These are phyloP conservation scores for Kwoniella shivajii DNA, from an alignment of 1,284 basidiomycete species.

Conservation along the genomic window DNA sequence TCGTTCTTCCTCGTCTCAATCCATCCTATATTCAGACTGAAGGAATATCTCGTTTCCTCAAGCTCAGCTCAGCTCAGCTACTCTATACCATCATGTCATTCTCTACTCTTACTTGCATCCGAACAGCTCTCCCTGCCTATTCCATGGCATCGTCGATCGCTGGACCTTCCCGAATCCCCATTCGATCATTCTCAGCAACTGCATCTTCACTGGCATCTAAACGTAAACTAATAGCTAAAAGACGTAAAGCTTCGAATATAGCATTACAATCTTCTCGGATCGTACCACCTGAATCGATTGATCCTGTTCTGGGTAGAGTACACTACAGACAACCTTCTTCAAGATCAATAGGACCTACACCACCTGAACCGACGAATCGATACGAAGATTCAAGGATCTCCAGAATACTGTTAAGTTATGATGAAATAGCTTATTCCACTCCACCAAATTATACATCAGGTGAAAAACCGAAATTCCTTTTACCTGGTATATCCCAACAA, in stretches of 20 bases:
- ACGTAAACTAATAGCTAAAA: constrained; percentile 31
- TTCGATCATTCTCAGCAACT: constrained; percentile 29
- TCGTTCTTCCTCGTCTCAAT: no score
- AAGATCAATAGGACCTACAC: not conserved
- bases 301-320: constrained; percentile 33
- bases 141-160: constrained; percentile 3
- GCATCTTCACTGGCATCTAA: constrained; percentile 22
- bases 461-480: constrained; percentile 34
- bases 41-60: no score
- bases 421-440: constrained; percentile 39
- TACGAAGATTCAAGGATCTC: constrained; percentile 39
- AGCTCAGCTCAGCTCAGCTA: no score
- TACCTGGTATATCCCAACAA: constrained; percentile 37
- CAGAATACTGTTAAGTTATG: constrained; percentile 18
- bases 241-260: constrained; percentile 33
- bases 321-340: constrained; percentile 15
- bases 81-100: constrained; percentile 13
- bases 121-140: not conserved
- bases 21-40: no score
- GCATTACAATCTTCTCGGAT: constrained; percentile 22
- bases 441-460: constrained; percentile 42
- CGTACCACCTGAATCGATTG: constrained; percentile 15
- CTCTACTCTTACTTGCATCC: constrained; percentile 4
- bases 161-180: constrained; percentile 4
- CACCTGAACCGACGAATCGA: constrained; percentile 11